Evolutionary conservation across 768 basidiomycete species (phyloP).

Genomic region (Mycena epipterygia): DNA sequence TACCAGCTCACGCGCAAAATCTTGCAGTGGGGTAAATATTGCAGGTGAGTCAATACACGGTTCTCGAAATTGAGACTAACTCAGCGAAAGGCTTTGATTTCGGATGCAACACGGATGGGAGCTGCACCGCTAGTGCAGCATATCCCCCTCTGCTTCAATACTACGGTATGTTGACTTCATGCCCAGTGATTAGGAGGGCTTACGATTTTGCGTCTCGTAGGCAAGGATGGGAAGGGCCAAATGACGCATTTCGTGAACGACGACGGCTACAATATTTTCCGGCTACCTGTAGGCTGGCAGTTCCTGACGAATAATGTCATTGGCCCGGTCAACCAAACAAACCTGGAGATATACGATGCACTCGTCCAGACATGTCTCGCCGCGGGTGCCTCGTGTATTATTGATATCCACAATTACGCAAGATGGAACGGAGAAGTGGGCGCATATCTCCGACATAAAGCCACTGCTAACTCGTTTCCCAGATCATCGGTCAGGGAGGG

Average conservation of each 20-base stretch:
- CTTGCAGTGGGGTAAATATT: slow-evolving; percentile 27
- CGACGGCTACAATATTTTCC: slow-evolving; percentile 70
- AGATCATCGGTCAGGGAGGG: slow-evolving; percentile 76
- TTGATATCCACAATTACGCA: slow-evolving; percentile 77
- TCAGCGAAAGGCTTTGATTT: slow-evolving; percentile 15
- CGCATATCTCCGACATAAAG: not conserved
- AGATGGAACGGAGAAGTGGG: slow-evolving; percentile 63
- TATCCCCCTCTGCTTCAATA: slow-evolving; percentile 22
- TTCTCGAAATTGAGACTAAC: not conserved
- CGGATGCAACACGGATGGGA: slow-evolving; percentile 17
- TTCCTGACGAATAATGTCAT: slow-evolving; percentile 60
- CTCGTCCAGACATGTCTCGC: slow-evolving; percentile 63
- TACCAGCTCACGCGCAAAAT: not conserved
- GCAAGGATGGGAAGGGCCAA: slow-evolving; percentile 63
- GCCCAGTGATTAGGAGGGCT: too few species aligned
- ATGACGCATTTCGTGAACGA: slow-evolving; percentile 71
- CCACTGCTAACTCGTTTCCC: not conserved
- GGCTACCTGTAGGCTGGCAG: slow-evolving; percentile 75
- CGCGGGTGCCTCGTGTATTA: slow-evolving; percentile 65
- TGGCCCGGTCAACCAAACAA: slow-evolving; percentile 56
- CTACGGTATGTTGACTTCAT: not conserved
- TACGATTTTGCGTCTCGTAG: slow-evolving; percentile 30
- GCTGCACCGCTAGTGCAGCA: slow-evolving; percentile 5
- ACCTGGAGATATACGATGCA: slow-evolving; percentile 64
- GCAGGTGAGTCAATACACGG: not conserved